Conservation (phyloP, 306 rosid species). For the Prunus kanzakura region DNA sequence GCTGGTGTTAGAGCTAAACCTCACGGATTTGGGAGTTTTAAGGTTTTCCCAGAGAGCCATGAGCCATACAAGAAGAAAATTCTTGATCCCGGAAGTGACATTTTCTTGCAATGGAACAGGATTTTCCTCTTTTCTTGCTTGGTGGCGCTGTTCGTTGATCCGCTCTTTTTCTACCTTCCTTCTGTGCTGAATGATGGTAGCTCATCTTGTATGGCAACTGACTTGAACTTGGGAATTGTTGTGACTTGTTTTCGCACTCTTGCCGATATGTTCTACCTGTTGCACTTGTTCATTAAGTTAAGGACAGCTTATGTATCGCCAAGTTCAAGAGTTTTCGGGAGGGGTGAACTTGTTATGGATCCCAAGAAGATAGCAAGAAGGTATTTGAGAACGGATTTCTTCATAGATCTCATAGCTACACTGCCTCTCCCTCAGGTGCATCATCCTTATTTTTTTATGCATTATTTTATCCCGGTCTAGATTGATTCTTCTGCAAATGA, state of each 20-base stretch:
- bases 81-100: slow-evolving; percentile 85
- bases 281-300: slow-evolving; percentile 68
- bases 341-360: slow-evolving; percentile 89
- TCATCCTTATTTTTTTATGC: too few species aligned
- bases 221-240: slow-evolving; percentile 65
- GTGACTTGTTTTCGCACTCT: slow-evolving; percentile 74
- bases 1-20: slow-evolving; percentile 25
- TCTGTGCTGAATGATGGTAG: slow-evolving; percentile 36
- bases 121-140: slow-evolving; percentile 65
- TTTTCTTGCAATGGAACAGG: slow-evolving; percentile 70
- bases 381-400: slow-evolving; percentile 68
- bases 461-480: not conserved
- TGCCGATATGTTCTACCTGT: slow-evolving; percentile 68
- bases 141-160: slow-evolving; percentile 77
- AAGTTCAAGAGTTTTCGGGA: slow-evolving; percentile 82
- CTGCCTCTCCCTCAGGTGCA: slow-evolving; percentile 95
- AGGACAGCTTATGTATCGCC: slow-evolving; percentile 83
- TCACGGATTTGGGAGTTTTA: slow-evolving; percentile 42
- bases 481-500: not conserved
- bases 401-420: slow-evolving; percentile 71
- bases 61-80: slow-evolving; percentile 47
- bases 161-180: slow-evolving; percentile 82
- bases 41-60: slow-evolving; percentile 48
- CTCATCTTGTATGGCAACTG: slow-evolving; percentile 66
- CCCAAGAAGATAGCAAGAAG: slow-evolving; percentile 53